Percentiles rank a stretch among this genome's conserved stretches.
These are phyloP conservation scores for Luffa acutangula DNA, from an alignment of 306 rosid species.

Conservation along the genomic window DNA sequence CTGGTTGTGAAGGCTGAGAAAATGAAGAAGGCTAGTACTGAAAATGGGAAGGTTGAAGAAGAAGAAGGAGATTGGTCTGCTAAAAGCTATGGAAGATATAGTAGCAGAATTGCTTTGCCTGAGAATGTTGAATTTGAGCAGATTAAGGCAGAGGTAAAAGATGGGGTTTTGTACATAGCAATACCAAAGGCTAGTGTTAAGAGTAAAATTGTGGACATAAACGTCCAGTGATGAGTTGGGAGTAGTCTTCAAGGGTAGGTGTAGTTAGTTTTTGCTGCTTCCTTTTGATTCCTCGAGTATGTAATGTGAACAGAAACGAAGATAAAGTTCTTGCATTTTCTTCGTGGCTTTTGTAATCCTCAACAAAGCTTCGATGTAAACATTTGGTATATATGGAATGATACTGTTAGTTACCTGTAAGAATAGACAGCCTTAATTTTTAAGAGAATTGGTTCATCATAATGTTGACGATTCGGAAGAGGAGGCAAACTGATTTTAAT, in stretches of 20 bases:
- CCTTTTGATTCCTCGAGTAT: background rate
- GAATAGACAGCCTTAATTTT: background rate
- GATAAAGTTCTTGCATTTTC: background rate
- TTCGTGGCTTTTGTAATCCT: background rate
- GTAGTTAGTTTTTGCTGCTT: background rate
- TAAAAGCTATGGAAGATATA: constrained; percentile 67
- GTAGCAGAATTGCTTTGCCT: constrained; percentile 59
- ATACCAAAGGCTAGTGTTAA: constrained; percentile 36
- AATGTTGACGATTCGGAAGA: background rate
- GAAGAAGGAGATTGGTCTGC: constrained; percentile 46
- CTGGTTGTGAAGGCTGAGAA: constrained; percentile 68
- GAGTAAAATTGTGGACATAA: constrained; percentile 36
- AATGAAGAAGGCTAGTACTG: constrained; percentile 11
- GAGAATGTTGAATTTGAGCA: constrained; percentile 61
- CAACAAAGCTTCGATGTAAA: background rate
- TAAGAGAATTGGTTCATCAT: background rate
- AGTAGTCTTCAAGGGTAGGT: background rate
- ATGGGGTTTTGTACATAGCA: constrained; percentile 69
- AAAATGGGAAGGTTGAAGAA: background rate
- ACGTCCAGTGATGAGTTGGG: constrained; percentile 28
- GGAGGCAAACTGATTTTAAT: background rate
- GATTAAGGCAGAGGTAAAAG: constrained; percentile 67
- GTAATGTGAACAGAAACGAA: background rate
- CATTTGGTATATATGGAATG: background rate
- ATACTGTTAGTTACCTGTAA: background rate